Evolutionary conservation across 2,329 filamentous ascomycete species (phyloP), one percentile per base, ranked within the genome.

Genomic region (Pestalotiopsis sp.): DNA sequence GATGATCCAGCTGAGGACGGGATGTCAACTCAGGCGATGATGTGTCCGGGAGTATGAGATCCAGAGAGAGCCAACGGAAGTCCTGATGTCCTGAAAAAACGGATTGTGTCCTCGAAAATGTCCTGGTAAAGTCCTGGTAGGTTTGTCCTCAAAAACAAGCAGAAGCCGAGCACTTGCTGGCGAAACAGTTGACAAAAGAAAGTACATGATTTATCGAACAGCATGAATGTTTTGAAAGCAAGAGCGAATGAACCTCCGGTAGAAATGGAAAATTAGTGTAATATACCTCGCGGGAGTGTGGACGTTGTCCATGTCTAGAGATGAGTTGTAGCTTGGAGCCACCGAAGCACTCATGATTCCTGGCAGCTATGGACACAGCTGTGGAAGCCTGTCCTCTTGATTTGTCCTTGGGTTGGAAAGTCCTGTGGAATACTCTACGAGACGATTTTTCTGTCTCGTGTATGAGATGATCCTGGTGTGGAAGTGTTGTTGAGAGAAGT

Each of bases 281-380:
- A 82, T 81, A 82, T 90, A 90, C 87, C 87, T 90, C 83, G 86
- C 83, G 78, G 88, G 84, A 77, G 85, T 86, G 78, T 87, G 84
- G 80, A 87, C 85, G 81, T 89, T 86, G 79, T 88, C 86, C 81
- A 88, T 84, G 77, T 88, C 86, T 80, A 84, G 77, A 75, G 83
- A 74, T 68, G 75, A 82, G 76, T 82, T 86, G 82, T 82, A 87
- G 80, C 83, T 82, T 78, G 86, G 77, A 78, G 83, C 78, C 78
- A 83, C 79, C 80, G 85, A 78, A 78, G 83, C 79, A 81, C 84
- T 83, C 84, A 86, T 86, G 78, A 27, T 25, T 56, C 64, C 64
- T 39, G 64, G 49, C 27, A 52, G 45, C 57, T 36, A 66, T 25
- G 20, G 64, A 66, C 45, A 66, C 45, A 58, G 64, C 64, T 38